These are phyloP conservation scores for Auricularia cornea DNA, from an alignment of 768 basidiomycete species.

Conservation along the genomic window DNA sequence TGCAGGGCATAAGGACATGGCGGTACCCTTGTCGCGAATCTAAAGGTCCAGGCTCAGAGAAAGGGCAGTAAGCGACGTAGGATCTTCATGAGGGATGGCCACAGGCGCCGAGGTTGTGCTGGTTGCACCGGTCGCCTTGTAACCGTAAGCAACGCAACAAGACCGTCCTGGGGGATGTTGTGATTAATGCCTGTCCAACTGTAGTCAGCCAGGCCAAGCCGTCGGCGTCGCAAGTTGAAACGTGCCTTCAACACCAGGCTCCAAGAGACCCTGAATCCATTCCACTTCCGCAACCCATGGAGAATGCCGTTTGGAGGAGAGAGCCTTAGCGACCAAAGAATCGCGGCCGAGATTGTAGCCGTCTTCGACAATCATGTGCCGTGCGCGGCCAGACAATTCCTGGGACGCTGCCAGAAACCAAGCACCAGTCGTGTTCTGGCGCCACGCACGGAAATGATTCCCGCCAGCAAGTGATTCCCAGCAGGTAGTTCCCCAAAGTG, in stretches of 20 bases:
- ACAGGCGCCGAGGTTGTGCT: too few species aligned
- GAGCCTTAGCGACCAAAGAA: slow-evolving; percentile 63
- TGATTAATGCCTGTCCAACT: background rate
- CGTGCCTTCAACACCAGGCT: slow-evolving; percentile 43
- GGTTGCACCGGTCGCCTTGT: too few species aligned
- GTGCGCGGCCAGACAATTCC: slow-evolving; percentile 30
- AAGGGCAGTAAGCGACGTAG: too few species aligned
- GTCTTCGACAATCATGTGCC: slow-evolving; percentile 66
- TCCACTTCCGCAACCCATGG: slow-evolving; percentile 72
- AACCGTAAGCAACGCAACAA: background rate
- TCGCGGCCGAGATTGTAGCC: slow-evolving; percentile 82
- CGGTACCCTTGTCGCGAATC: too few species aligned
- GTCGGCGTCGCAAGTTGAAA: background rate
- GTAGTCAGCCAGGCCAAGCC: too few species aligned
- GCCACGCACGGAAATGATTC: slow-evolving; percentile 85
- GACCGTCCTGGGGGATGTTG: background rate
- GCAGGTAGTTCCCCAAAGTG: slow-evolving; percentile 67
- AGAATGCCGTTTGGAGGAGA: slow-evolving; percentile 27
- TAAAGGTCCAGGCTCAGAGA: too few species aligned
- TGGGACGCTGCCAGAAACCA: slow-evolving; percentile 83
- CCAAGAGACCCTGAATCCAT: slow-evolving; percentile 64
- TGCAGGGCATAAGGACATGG: too few species aligned
- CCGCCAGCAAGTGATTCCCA: slow-evolving; percentile 60
- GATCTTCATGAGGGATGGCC: too few species aligned
- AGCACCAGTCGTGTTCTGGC: slow-evolving; percentile 72